These are phyloP conservation scores for Aspergillus mulundensis DNA, from an alignment of 495 filamentous ascomycete genomes.

Conservation along the genomic window DNA sequence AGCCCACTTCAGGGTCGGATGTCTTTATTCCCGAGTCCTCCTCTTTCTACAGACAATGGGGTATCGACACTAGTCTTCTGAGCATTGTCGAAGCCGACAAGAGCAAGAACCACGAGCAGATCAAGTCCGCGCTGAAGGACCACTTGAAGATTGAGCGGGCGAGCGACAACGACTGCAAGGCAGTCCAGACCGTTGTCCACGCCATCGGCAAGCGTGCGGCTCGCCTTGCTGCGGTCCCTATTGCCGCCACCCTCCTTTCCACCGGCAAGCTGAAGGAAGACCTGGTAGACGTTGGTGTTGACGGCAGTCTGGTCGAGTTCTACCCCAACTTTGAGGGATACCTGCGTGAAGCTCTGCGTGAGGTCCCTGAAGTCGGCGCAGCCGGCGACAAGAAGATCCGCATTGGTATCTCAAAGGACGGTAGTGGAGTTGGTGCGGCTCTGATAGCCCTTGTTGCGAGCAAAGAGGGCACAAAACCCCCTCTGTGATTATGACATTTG, in stretches of 20 bases:
- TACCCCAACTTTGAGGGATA: constrained; percentile 83
- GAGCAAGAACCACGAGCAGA: constrained; percentile 55
- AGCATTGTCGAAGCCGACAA: constrained; percentile 75
- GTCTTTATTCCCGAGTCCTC: constrained; percentile 61
- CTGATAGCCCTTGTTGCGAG: constrained; percentile 76
- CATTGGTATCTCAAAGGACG: constrained; percentile 93
- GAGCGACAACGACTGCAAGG: constrained; percentile 71
- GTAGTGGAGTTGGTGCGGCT: constrained; percentile 85
- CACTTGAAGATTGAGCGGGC: constrained; percentile 68
- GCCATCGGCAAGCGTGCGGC: constrained; percentile 87
- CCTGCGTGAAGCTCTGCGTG: constrained; percentile 69
- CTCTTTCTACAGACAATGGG: constrained; percentile 75
- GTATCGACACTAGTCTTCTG: constrained; percentile 81
- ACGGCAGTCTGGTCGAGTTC: constrained; percentile 86
- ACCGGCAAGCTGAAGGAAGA: constrained; percentile 66
- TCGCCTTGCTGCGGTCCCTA: constrained; percentile 79
- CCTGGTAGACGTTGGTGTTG: constrained; percentile 82
- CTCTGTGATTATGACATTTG: constrained; percentile 6
- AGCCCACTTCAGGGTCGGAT: constrained; percentile 64
- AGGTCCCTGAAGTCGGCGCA: constrained; percentile 65
- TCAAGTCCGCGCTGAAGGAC: constrained; percentile 71
- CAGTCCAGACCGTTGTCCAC: constrained; percentile 72
- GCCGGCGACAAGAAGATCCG: constrained; percentile 73
- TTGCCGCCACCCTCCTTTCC: constrained; percentile 75
- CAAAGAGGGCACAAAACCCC: constrained; percentile 21